phyloP scores from a whole-genome alignment of 257 asterid species.

The Solanum appendiculatum region DNA sequence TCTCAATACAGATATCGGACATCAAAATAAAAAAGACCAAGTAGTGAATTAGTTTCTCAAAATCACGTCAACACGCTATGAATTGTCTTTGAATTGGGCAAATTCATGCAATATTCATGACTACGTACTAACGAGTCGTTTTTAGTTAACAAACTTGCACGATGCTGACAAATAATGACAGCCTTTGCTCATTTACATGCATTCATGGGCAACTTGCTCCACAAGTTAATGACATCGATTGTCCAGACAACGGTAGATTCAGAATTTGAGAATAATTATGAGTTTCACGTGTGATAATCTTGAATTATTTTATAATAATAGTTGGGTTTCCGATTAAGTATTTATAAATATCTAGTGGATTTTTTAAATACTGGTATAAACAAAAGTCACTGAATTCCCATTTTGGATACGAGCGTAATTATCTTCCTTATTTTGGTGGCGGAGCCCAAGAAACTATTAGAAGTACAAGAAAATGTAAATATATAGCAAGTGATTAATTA shows the following conservation, averaged over 20 bases:
- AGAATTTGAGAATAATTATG: neutral
- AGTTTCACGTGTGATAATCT: neutral
- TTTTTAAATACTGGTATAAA: neutral
- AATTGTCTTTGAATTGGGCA: conserved; percentile 3
- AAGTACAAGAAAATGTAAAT: too few species aligned
- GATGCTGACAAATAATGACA: conserved; percentile 1
- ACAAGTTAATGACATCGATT: neutral
- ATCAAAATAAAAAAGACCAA: neutral
- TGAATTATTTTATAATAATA: neutral
- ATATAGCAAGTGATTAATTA: too few species aligned
- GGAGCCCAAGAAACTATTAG: neutral
- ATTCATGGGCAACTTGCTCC: neutral
- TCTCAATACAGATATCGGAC: neutral
- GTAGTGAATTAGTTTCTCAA: neutral
- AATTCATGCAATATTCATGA: conserved; percentile 23
- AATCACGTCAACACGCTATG: neutral
- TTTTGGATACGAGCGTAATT: fast-evolving
- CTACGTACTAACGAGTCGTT: neutral
- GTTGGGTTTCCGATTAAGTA: neutral
- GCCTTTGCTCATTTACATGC: neutral
- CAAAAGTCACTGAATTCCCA: neutral
- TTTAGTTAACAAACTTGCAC: neutral
- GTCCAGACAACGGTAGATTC: too few species aligned
- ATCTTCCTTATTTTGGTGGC: neutral
- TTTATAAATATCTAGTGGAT: neutral